A percentile compares a stretch with the other conserved stretches of the same genome.
phyloP scores from a whole-genome alignment of 345 rosid genomes.

The Erysimum cheiranthoides region DNA sequence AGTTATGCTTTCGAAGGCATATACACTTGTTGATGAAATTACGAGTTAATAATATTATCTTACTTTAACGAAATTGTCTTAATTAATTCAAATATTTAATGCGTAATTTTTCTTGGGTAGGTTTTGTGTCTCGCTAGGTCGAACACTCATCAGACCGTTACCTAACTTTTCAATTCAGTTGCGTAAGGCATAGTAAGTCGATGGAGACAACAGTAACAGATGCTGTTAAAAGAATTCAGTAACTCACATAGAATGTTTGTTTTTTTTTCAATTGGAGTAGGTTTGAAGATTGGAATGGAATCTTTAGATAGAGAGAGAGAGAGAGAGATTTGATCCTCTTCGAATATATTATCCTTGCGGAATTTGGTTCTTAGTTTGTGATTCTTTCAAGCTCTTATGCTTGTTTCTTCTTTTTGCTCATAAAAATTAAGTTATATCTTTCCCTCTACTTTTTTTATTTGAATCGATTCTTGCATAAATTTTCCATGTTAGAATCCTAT shows the following conservation, averaged over 20 bases:
- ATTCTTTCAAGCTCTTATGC: slow-evolving; percentile 37
- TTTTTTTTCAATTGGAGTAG: slow-evolving; percentile 29
- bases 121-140: slow-evolving; percentile 47
- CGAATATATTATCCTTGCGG: slow-evolving; percentile 39
- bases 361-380: slow-evolving; percentile 36
- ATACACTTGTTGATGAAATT: not conserved
- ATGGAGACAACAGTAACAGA: slow-evolving; percentile 41
- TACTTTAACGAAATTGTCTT: slow-evolving; percentile 34
- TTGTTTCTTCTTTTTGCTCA: slow-evolving; percentile 28
- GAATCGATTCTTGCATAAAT: slow-evolving; percentile 34
- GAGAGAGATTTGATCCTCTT: slow-evolving; percentile 46
- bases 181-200: slow-evolving; percentile 43
- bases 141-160: slow-evolving; percentile 46
- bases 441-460: slow-evolving; percentile 27
- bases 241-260: slow-evolving; percentile 38
- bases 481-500: slow-evolving; percentile 37
- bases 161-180: slow-evolving; percentile 46
- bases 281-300: slow-evolving; percentile 48
- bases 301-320: slow-evolving; percentile 30
- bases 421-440: slow-evolving; percentile 31
- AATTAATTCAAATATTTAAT: slow-evolving; percentile 13
- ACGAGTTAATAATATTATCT: slow-evolving; percentile 13
- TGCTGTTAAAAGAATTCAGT: slow-evolving; percentile 30
- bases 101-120: slow-evolving; percentile 29
- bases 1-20: slow-evolving; percentile 20